phyloP scores from a whole-genome alignment of 345 rosid genomes.

The Eucalyptus curtisii region DNA sequence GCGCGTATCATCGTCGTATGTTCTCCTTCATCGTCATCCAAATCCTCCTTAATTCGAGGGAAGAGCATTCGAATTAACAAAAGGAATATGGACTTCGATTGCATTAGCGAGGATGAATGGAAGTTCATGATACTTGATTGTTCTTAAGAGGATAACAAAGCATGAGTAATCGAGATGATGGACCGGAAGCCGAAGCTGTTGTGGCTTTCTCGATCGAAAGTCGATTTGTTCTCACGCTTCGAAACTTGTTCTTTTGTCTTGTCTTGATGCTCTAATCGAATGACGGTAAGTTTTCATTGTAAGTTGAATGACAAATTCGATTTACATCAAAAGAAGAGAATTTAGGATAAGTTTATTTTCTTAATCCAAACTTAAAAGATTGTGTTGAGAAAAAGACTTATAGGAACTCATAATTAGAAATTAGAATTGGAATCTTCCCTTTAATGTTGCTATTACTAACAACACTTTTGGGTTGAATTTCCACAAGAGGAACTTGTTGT shows the following conservation, averaged over 20 bases:
- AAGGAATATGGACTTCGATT: no score
- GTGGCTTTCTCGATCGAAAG: not conserved
- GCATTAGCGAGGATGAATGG: not conserved
- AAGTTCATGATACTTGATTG: not conserved
- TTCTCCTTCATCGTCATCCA: not conserved
- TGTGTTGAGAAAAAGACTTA: not conserved
- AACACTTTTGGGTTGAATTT: not conserved
- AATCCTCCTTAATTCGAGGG: not conserved
- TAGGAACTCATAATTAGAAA: not conserved
- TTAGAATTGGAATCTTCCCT: not conserved
- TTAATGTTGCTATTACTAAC: not conserved
- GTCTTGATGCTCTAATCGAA: not conserved
- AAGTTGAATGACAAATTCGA: not conserved
- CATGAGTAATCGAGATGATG: not conserved
- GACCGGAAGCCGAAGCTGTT: accelerated
- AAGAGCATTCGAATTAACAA: not conserved
- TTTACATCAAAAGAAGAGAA: not conserved
- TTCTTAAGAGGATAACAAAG: not conserved
- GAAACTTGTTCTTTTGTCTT: accelerated
- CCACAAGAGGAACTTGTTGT: not conserved
- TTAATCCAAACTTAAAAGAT: not conserved
- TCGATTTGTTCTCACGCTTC: accelerated
- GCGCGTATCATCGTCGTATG: not conserved
- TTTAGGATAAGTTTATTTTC: not conserved
- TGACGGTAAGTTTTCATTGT: not conserved